Evolutionary conservation across 345 rosid genomes (phyloP), one percentile per base, ranked within the genome.

Genomic region (Clarkia xantiana): DNA sequence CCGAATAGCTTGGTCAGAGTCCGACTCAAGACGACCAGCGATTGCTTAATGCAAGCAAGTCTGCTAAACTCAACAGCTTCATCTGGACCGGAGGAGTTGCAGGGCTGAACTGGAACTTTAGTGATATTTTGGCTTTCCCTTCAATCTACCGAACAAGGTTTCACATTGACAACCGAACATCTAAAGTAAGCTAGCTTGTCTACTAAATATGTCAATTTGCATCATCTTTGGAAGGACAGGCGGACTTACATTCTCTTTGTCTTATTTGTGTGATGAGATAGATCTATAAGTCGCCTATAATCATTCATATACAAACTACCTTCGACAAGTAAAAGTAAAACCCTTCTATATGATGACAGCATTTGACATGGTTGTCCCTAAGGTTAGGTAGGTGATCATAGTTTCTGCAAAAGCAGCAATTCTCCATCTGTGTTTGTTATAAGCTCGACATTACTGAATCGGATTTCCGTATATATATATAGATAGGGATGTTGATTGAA

Each of bases 261-360:
- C 45, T 14, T 73, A 67, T 56, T 63, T 90, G 68, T 81, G 77
- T 48, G 95, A 86, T 51, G 84, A 76, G 60, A 48, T 74, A 76
- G 60, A 48, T 74, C 61, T 74, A 81, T 60, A 77, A 70, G 57
- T 63, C 45, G 44, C 84, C 91, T 36, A 65, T 86, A 18, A 71
- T 81, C 23, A 50, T 86, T 81, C 23, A 50, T 86, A 51, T 78
- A 81, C 62, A 63, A 63, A 79, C 56, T 69, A 72, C 61, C 94
- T 91, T 0, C 86, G 69, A 73, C 78, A 68, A 14, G 44, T 55
- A 1, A 76, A 79, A 64, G 44, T 55, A 1, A 76, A 79, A 64
- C 94, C 89, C 9, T 86, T 90, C 60, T 72, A 77, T 53, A 67
- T 58, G 41, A 96, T 81, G 49, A 88, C 96, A 49, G 86, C 97